A percentile compares a stretch with the other conserved stretches of the same genome.
Conservation (phyloP, 306 rosid genomes). For the Trifolium fragiferum region DNA sequence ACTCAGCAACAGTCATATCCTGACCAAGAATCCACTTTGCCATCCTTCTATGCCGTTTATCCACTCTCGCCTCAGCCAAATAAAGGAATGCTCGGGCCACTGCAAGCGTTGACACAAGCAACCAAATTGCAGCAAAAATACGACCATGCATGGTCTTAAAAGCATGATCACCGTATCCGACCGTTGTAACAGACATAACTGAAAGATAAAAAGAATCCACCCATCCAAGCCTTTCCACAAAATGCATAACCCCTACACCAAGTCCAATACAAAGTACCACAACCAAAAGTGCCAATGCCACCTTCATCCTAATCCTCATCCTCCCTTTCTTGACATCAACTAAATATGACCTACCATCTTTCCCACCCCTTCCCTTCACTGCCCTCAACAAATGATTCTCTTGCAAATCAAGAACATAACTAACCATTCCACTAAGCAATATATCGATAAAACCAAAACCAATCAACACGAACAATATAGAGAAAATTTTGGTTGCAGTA, state of each 20-base stretch:
- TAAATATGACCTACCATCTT: conserved; percentile 63
- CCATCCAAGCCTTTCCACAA: conserved; percentile 84
- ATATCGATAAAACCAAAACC: conserved; percentile 95
- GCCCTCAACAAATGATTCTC: conserved; percentile 73
- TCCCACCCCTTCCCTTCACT: conserved; percentile 61
- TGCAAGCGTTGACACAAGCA: conserved; percentile 91
- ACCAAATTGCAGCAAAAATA: conserved; percentile 87
- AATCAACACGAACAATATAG: conserved; percentile 80
- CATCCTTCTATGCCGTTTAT: conserved; percentile 92
- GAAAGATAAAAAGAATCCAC: conserved; percentile 92
- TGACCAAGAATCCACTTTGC: conserved; percentile 98
- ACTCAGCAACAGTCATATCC: conserved; percentile 88
- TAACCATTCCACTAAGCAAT: conserved; percentile 88
- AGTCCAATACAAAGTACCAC: conserved; percentile 86
- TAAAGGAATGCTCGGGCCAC: conserved; percentile 92
- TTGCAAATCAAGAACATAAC: conserved; percentile 90
- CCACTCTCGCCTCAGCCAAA: conserved; percentile 98
- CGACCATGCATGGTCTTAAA: conserved; percentile 81
- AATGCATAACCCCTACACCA: conserved; percentile 87
- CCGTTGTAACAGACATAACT: conserved; percentile 97
- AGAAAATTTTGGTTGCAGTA: conserved; percentile 75
- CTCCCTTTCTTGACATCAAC: conserved; percentile 96
- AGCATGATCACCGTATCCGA: conserved; percentile 88
- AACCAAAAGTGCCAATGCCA: conserved; percentile 86
- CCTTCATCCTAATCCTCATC: conserved; percentile 99